phyloP scores from a whole-genome alignment of 2,329 filamentous ascomycete species.

The Microdochium paspali region DNA sequence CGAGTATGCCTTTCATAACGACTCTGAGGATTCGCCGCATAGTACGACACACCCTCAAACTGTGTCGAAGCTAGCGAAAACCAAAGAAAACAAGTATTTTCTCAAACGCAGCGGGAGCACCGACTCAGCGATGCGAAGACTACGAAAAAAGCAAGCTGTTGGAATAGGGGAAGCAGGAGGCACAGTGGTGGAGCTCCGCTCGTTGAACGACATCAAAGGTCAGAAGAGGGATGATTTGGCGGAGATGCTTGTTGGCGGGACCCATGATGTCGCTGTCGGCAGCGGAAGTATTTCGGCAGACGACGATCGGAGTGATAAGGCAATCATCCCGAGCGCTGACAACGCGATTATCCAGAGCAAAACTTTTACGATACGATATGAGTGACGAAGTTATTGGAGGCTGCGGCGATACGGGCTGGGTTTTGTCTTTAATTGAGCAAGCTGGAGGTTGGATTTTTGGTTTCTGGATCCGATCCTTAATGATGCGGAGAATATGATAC shows the following conservation, averaged over 20 bases:
- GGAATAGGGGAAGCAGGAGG: no score
- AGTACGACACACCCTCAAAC: no score
- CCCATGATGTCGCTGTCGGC: not conserved
- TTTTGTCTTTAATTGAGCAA: no score
- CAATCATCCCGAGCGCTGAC: not conserved
- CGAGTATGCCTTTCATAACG: not conserved
- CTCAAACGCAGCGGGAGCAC: not conserved
- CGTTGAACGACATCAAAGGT: not conserved
- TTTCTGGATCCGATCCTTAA: no score
- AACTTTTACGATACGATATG: not conserved
- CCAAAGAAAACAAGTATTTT: not conserved
- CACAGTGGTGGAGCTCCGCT: not conserved
- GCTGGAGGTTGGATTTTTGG: no score
- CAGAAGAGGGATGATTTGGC: not conserved
- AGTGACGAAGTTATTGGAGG: not conserved
- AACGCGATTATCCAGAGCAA: constrained; percentile 1
- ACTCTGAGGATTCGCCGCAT: no score
- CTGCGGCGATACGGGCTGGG: no score
- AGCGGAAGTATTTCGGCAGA: not conserved
- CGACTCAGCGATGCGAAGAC: no score
- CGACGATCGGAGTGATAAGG: constrained; percentile 1
- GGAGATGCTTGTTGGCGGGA: not conserved
- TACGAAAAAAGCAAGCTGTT: no score
- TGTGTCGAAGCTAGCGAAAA: not conserved
- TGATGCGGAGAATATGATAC: no score